Conservation (phyloP, 2,329 filamentous ascomycete genomes). For the Trichoderma pleuroti region DNA sequence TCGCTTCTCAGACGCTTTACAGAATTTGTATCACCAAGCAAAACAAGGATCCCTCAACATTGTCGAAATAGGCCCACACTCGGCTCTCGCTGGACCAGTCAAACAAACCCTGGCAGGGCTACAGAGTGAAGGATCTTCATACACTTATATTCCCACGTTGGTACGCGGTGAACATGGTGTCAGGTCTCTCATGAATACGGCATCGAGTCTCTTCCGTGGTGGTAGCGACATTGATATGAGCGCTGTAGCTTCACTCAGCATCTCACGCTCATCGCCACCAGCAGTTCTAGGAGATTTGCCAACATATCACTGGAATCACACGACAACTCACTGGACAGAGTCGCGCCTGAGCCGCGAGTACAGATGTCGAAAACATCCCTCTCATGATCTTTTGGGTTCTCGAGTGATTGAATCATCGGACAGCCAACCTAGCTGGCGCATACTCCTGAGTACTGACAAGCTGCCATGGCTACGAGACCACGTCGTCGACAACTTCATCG, state of each 20-base stretch:
- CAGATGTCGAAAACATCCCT: not conserved
- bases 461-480: constrained; percentile 41
- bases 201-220: not conserved
- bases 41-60: not conserved
- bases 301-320: not conserved
- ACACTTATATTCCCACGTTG: constrained; percentile 2
- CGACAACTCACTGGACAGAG: constrained; percentile 24
- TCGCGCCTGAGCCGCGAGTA: not conserved
- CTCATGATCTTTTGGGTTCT: not conserved
- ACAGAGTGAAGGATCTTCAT: not conserved
- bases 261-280: constrained; percentile 17
- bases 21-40: not conserved
- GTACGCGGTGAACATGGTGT: not conserved
- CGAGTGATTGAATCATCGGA: not conserved
- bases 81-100: not conserved
- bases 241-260: not conserved
- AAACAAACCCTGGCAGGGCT: not conserved
- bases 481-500: constrained; percentile 23
- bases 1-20: constrained; percentile 26
- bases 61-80: constrained; percentile 9
- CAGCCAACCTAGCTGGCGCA: not conserved
- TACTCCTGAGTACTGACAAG: constrained; percentile 21
- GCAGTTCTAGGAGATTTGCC: not conserved
- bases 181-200: not conserved
- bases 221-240: not conserved